These are phyloP conservation scores for Debaryomyces subglobosus DNA, from an alignment of 1,139 yeast genomes.

Conservation along the genomic window DNA sequence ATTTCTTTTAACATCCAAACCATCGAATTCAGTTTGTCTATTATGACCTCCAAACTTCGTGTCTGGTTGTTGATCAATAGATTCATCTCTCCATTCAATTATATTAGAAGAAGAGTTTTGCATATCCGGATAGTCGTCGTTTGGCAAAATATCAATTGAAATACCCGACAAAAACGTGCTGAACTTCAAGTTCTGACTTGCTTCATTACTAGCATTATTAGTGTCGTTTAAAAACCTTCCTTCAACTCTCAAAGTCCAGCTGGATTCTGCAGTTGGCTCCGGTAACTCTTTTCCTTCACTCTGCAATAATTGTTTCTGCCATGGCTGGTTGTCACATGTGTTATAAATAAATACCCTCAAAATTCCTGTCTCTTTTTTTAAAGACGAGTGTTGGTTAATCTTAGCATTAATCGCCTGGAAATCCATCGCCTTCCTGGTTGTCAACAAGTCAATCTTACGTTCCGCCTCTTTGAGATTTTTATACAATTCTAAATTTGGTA, in stretches of 20 bases:
- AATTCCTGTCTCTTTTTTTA: constrained; percentile 53
- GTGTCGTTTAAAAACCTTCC: constrained; percentile 64
- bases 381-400: constrained; percentile 45
- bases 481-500: constrained; percentile 77
- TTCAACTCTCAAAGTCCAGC: constrained; percentile 88
- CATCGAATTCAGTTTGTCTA: constrained; percentile 68
- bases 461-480: constrained; percentile 77
- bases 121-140: constrained; percentile 43
- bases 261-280: constrained; percentile 43
- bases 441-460: constrained; percentile 73
- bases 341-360: constrained; percentile 84
- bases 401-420: constrained; percentile 71
- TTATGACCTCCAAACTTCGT: constrained; percentile 15
- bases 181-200: constrained; percentile 47
- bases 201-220: constrained; percentile 35
- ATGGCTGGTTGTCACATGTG: constrained; percentile 83
- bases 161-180: constrained; percentile 83
- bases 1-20: constrained; percentile 79
- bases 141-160: constrained; percentile 69
- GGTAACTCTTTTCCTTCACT: constrained; percentile 26
- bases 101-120: constrained; percentile 36
- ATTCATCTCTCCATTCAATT: constrained; percentile 48
- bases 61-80: constrained; percentile 13
- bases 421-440: constrained; percentile 82
- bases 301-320: constrained; percentile 64